Evolutionary conservation across 2,329 filamentous ascomycete species (phyloP), one percentile per base, ranked within the genome.

Genomic region (Tolypocladium cylindrosporum): DNA sequence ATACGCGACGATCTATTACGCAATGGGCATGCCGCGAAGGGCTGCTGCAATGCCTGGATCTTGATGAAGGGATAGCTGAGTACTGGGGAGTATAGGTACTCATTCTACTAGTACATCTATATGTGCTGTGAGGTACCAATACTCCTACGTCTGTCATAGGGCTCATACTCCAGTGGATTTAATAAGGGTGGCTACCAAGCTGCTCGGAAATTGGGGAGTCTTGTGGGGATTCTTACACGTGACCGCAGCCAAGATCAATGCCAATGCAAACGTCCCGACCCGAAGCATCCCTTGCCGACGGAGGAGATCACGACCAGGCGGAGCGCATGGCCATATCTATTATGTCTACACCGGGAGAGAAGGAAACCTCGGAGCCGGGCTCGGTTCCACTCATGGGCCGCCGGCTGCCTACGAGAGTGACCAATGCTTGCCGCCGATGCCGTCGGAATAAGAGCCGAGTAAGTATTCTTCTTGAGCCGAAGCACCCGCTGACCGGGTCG

Each of bases 371-470:
- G 10, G 67, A 52, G 19, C 45, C 55, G 19, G 9, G 24, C 31
- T 50, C 42, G 34, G 55, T 31, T 51, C 42, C 42, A 36, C 19
- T 21, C 55, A 21, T 42, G 34, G 45, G 27, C 55, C 55, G 55
- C 27, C 41, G 55, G 42, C 55, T 56, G n/a, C 55, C 55, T 34
- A 56, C 55, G 3, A 56, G 55, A 27, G 55, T 56, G 31, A 42
- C n/a, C 45, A 56, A 51, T 37, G 55, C 55, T 24, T 56, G 55
- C 43, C 55, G 43, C 19, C 7, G 55, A 39, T 56, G 55, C 36
- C 55, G 55, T 19, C 55, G 55, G 27, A 50, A 56, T 24, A 56
- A 56, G 55, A 34, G 14, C 27, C 55, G 55, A 24, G 55, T 56
- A 48, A 11, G 55, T 53, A 16, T 39, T 13, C 55, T n/a, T 43